Conservation (phyloP, 2,329 filamentous ascomycete genomes). For the Botrytis porri region DNA sequence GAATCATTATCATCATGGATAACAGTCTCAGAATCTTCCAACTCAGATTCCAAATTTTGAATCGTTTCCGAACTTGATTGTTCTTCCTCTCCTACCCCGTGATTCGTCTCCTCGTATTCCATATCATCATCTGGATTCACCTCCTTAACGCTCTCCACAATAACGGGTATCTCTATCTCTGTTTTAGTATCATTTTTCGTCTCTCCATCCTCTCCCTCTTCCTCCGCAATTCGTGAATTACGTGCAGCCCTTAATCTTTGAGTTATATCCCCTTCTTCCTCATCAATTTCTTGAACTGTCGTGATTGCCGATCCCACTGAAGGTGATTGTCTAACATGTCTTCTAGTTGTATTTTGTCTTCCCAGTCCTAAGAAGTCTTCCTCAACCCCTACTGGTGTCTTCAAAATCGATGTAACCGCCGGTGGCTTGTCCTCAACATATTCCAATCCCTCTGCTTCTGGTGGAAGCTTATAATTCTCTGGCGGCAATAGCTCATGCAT, state of each 20-base stretch:
- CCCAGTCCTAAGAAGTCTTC: conserved; percentile 53
- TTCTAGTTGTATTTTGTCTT: conserved; percentile 68
- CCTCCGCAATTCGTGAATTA: conserved; percentile 41
- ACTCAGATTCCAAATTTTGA: neutral
- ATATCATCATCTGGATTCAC: conserved; percentile 28
- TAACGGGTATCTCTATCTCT: conserved; percentile 36
- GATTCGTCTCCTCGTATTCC: neutral
- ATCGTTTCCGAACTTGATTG: neutral
- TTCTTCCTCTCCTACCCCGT: neutral
- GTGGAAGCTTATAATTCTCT: conserved; percentile 93
- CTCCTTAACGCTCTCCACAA: conserved; percentile 36
- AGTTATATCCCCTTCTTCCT: conserved; percentile 61
- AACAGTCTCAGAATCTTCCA: conserved; percentile 5
- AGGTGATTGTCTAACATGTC: conserved; percentile 76
- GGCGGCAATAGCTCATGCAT: conserved; percentile 83
- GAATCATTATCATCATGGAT: conserved; percentile 8
- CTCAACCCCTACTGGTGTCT: conserved; percentile 42
- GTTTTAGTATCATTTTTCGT: conserved; percentile 19
- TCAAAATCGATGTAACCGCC: conserved; percentile 39
- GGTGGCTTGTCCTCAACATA: conserved; percentile 44
- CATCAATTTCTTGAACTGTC: conserved; percentile 78
- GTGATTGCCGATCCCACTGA: conserved; percentile 76
- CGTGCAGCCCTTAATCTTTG: conserved; percentile 48
- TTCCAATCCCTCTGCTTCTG: conserved; percentile 85
- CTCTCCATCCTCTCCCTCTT: conserved; percentile 4